These are phyloP conservation scores for Aspergillus sp. DNA, from an alignment of 2,329 filamentous ascomycete genomes.

Conservation along the genomic window DNA sequence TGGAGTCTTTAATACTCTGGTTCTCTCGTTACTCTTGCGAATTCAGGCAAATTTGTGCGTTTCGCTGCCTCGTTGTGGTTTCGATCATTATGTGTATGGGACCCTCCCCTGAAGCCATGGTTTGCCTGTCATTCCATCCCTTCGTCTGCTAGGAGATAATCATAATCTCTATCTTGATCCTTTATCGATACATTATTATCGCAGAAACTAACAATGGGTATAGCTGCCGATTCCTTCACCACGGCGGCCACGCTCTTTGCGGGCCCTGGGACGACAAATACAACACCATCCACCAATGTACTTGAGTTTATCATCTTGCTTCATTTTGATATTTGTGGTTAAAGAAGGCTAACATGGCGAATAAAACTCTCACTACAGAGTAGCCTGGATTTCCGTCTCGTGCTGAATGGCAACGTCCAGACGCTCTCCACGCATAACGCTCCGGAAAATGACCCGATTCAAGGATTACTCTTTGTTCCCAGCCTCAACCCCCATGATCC, in stretches of 20 bases:
- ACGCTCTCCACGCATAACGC: conserved; percentile 67
- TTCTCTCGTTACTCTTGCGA: background rate
- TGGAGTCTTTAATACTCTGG: background rate
- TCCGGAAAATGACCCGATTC: conserved; percentile 55
- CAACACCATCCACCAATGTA: conserved; percentile 30
- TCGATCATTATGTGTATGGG: conserved; percentile 6
- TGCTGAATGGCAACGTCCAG: conserved; percentile 54
- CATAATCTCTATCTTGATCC: background rate
- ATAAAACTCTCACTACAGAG: conserved; percentile 13
- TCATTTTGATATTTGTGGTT: background rate
- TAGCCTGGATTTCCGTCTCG: conserved; percentile 29
- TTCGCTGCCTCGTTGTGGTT: background rate
- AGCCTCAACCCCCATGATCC: conserved; percentile 52
- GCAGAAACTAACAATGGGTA: background rate
- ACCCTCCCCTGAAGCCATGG: background rate
- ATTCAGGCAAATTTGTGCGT: background rate
- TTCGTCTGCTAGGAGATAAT: conserved; percentile 4
- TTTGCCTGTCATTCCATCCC: background rate
- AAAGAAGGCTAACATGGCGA: too few relatives aligned
- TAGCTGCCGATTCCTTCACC: conserved; percentile 20
- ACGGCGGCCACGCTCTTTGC: conserved; percentile 31
- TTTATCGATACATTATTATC: background rate
- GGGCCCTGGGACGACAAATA: conserved; percentile 28
- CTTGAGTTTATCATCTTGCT: conserved; percentile 8
- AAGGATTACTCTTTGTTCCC: conserved; percentile 81